Evolutionary conservation across 305 asterid genomes (phyloP).

Genomic region (Stenogyne calaminthoides): DNA sequence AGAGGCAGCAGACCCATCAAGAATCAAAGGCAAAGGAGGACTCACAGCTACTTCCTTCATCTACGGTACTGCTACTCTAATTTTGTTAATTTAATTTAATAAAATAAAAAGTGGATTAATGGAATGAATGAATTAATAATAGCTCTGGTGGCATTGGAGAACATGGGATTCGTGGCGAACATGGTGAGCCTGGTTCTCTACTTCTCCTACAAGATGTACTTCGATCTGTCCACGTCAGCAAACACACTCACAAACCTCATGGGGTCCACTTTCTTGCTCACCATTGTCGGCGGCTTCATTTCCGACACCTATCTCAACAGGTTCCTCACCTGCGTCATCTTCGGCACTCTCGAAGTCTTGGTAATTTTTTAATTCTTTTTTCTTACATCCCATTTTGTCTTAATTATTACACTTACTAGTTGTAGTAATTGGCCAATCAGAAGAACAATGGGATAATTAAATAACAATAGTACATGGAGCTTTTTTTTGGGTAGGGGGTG

Average conservation of each 20-base stretch:
- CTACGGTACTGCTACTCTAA: slow-evolving; percentile 37
- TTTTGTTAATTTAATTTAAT: too few relatives aligned
- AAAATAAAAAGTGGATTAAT: too few relatives aligned
- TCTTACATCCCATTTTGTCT: too few relatives aligned
- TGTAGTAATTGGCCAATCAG: too few relatives aligned
- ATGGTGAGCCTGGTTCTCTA: slow-evolving; percentile 77
- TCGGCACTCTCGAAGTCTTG: slow-evolving; percentile 56
- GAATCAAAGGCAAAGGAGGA: slow-evolving; percentile 49
- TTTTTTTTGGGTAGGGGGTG: too few relatives aligned
- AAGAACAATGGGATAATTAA: too few relatives aligned
- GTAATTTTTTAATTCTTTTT: too few relatives aligned
- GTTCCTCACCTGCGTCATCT: slow-evolving; percentile 56
- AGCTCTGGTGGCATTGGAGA: slow-evolving; percentile 57
- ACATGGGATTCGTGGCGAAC: slow-evolving; percentile 79
- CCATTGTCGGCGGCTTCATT: slow-evolving; percentile 68
- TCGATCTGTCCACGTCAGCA: slow-evolving; percentile 59
- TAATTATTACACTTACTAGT: too few relatives aligned
- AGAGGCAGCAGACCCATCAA: slow-evolving; percentile 34
- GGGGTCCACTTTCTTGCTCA: slow-evolving; percentile 65
- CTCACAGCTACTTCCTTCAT: slow-evolving; percentile 58
- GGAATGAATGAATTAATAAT: too few relatives aligned
- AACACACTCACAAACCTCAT: slow-evolving; percentile 73
- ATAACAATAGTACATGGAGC: too few relatives aligned
- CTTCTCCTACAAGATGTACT: slow-evolving; percentile 64
- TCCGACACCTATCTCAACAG: slow-evolving; percentile 64